phyloP scores from a whole-genome alignment of 164 flowering plant species.

The Magnolia officinalis region DNA sequence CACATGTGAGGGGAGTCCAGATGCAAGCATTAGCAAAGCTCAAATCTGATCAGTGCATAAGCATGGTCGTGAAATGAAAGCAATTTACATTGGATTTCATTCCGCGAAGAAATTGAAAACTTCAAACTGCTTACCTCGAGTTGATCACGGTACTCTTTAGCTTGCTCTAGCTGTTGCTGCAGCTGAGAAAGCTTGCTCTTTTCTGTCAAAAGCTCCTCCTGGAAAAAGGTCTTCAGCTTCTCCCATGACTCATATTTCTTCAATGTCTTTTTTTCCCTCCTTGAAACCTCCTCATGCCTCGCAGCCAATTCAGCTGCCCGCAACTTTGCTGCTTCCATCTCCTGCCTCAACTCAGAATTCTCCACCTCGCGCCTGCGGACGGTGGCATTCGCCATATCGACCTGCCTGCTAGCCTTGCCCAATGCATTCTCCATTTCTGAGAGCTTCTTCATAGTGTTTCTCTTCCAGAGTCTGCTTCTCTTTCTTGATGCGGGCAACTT shows the following conservation, averaged over 20 bases:
- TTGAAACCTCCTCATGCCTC: constrained; percentile 62
- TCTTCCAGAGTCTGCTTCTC: constrained; percentile 80
- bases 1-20: neutral
- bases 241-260: constrained; percentile 80
- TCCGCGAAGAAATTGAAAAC: neutral
- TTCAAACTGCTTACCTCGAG: constrained; percentile 54
- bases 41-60: neutral
- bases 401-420: constrained; percentile 64
- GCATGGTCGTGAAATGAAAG: neutral
- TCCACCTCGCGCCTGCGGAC: constrained; percentile 63
- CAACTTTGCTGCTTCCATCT: constrained; percentile 80
- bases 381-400: constrained; percentile 57
- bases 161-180: constrained; percentile 56
- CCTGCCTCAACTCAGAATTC: constrained; percentile 60
- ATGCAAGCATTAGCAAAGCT: neutral
- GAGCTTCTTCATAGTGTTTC: constrained; percentile 75
- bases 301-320: constrained; percentile 79
- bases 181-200: constrained; percentile 49
- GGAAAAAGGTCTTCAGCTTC: constrained; percentile 60
- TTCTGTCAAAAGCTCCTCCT: constrained; percentile 72
- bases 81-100: neutral
- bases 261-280: constrained; percentile 69
- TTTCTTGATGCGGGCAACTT: constrained; percentile 69
- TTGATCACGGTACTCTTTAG: constrained; percentile 50
- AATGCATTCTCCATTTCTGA: constrained; percentile 85